A percentile compares a stretch with the other conserved stretches of the same genome.
These are phyloP conservation scores for Solidago caesia DNA, from an alignment of 129 eudicot species.

Conservation along the genomic window DNA sequence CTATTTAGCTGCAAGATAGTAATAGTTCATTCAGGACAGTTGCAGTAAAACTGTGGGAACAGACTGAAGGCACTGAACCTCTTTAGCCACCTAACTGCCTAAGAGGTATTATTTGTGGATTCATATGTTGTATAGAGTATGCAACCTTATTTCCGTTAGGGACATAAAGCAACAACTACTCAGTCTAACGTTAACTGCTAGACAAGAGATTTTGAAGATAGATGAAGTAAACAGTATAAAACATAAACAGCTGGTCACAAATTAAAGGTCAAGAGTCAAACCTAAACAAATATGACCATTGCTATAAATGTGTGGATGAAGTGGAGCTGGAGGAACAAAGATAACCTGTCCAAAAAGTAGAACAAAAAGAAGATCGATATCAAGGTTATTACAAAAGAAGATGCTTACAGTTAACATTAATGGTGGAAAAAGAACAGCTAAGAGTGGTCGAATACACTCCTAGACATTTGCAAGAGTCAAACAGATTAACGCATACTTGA, in stretches of 20 bases:
- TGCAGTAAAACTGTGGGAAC: not conserved
- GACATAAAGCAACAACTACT: not conserved
- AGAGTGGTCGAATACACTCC: not conserved
- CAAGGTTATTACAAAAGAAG: not conserved
- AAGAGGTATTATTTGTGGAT: not conserved
- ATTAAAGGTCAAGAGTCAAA: constrained; percentile 29
- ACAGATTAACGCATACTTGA: not conserved
- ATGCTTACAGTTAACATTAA: not conserved
- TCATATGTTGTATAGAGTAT: not conserved
- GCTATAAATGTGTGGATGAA: constrained; percentile 89
- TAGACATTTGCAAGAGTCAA: constrained; percentile 2
- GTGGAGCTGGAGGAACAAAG: constrained; percentile 73
- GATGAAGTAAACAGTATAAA: not conserved
- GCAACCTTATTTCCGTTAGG: not conserved
- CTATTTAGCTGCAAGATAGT: not conserved
- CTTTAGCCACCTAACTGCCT: not conserved
- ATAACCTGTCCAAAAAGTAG: constrained; percentile 53
- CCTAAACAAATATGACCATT: constrained; percentile 93
- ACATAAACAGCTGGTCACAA: not conserved
- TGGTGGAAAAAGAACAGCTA: not conserved
- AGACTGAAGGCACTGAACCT: not conserved
- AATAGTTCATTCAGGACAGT: not conserved
- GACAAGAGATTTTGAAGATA: not conserved
- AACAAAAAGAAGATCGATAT: constrained; percentile 17
- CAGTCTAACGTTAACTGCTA: constrained; percentile 12